A percentile compares a stretch with the other conserved stretches of the same genome.
These are phyloP conservation scores for Phytophthora constricta DNA, from an alignment of 352 stramenopile genomes.

Conservation along the genomic window DNA sequence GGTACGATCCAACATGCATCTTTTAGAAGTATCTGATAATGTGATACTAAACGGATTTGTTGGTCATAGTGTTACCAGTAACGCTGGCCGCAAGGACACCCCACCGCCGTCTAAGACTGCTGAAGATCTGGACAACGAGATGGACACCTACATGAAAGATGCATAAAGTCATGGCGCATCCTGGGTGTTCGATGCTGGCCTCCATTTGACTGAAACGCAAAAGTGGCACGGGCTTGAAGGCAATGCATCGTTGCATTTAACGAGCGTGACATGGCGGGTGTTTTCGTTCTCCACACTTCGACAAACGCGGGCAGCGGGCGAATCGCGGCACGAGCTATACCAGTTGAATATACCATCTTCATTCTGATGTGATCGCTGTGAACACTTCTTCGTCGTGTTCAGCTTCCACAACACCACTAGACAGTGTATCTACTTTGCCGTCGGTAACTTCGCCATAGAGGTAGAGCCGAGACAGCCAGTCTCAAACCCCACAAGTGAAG, in stretches of 20 bases:
- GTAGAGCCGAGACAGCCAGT: too few relatives aligned
- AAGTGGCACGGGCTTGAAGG: neutral
- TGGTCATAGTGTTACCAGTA: constrained; percentile 1
- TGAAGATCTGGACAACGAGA: constrained; percentile 84
- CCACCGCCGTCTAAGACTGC: constrained; percentile 51
- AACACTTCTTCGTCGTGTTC: too few relatives aligned
- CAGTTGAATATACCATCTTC: constrained; percentile 43
- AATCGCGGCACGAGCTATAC: constrained; percentile 20
- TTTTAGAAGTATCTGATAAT: neutral
- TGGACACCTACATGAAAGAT: constrained; percentile 90
- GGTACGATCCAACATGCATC: constrained; percentile 12
- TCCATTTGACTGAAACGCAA: neutral
- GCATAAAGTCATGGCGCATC: constrained; percentile 45
- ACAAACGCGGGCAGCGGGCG: constrained; percentile 8
- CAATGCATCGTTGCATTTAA: constrained; percentile 42
- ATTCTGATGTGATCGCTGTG: neutral
- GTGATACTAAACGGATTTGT: constrained; percentile 8
- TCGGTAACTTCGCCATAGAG: too few relatives aligned
- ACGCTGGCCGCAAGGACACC: constrained; percentile 43
- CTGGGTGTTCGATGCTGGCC: constrained; percentile 21
- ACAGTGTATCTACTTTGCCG: too few relatives aligned
- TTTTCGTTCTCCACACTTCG: constrained; percentile 23
- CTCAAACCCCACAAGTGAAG: too few relatives aligned
- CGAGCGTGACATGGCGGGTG: constrained; percentile 19
- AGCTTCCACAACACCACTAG: too few relatives aligned